Percentiles rank a stretch among this genome's conserved stretches.
Evolutionary conservation across 78 protist species (phyloP).

Genomic region (Andalucia godoyi): DNA sequence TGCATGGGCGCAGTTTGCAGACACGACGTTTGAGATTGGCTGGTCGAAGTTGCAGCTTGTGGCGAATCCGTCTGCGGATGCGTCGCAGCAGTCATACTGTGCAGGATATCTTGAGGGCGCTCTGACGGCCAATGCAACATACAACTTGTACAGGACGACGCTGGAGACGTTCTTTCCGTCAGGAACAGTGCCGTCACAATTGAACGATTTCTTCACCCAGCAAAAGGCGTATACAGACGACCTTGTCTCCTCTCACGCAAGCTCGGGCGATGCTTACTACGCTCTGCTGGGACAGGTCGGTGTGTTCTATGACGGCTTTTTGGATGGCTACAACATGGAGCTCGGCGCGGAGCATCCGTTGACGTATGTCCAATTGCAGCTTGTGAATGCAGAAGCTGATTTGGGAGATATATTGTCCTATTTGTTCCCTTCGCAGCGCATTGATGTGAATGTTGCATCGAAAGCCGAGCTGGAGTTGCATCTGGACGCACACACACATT

Average conservation of each 20-base stretch:
- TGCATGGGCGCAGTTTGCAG: too few species aligned
- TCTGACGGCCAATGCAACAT: too few species aligned
- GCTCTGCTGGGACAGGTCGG: slow-evolving; percentile 10
- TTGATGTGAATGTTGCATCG: neutral
- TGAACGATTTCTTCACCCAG: neutral
- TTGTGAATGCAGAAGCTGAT: neutral
- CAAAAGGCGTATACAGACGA: slow-evolving; percentile 1
- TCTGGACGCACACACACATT: slow-evolving; percentile 17
- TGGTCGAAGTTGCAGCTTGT: too few species aligned
- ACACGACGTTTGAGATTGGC: too few species aligned
- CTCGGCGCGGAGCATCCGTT: too few species aligned
- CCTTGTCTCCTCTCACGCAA: neutral
- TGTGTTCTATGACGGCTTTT: slow-evolving; percentile 20
- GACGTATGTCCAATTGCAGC: too few species aligned
- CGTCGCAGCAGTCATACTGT: too few species aligned
- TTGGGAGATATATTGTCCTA: slow-evolving; percentile 20
- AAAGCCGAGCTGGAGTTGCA: slow-evolving; percentile 12
- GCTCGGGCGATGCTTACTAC: slow-evolving; percentile 27
- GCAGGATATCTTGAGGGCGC: too few species aligned
- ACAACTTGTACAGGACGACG: too few species aligned
- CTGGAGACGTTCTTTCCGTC: too few species aligned
- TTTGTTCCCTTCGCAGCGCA: neutral
- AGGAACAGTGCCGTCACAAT: too few species aligned
- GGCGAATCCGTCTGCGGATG: too few species aligned
- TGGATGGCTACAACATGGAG: slow-evolving; percentile 8